These are phyloP conservation scores for Eustoma russellianum DNA, from an alignment of 257 asterid species.

Conservation along the genomic window DNA sequence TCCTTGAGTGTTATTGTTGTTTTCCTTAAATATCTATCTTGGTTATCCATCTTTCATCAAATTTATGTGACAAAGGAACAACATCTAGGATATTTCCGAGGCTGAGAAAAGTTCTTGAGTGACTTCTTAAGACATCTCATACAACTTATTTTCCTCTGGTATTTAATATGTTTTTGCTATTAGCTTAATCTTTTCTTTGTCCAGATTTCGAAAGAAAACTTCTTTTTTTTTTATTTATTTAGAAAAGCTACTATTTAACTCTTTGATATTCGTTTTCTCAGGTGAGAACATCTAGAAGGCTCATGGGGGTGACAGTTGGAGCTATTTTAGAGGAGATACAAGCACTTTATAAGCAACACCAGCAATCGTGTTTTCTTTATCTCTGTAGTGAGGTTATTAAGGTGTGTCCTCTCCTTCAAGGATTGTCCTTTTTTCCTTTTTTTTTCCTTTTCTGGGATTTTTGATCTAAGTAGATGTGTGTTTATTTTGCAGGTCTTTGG, in stretches of 20 bases:
- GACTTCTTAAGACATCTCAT: too few species aligned
- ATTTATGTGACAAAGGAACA: too few species aligned
- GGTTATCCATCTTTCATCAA: too few species aligned
- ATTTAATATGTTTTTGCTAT: not conserved
- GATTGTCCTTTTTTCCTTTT: not conserved
- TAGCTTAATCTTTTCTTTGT: not conserved
- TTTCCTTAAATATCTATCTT: too few species aligned
- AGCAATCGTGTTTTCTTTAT: constrained; percentile 90
- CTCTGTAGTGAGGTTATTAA: constrained; percentile 96
- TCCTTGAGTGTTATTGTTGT: too few species aligned
- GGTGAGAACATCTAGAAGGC: constrained; percentile 90
- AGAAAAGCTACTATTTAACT: not conserved
- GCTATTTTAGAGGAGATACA: constrained; percentile 95
- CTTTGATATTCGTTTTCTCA: constrained; percentile 8
- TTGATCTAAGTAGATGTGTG: constrained; percentile 12
- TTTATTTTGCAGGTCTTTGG: constrained; percentile 70
- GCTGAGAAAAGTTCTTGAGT: too few species aligned
- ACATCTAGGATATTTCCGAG: too few species aligned
- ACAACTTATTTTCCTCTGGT: too few species aligned
- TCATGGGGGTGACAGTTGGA: constrained; percentile 91
- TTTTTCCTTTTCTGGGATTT: not conserved
- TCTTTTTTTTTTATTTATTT: too few species aligned
- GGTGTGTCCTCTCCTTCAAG: constrained; percentile 27
- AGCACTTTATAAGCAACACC: constrained; percentile 63
- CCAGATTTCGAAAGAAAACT: too few species aligned